Conservation (phyloP, 768 basidiomycete species). For the Naganishia randhawae region DNA sequence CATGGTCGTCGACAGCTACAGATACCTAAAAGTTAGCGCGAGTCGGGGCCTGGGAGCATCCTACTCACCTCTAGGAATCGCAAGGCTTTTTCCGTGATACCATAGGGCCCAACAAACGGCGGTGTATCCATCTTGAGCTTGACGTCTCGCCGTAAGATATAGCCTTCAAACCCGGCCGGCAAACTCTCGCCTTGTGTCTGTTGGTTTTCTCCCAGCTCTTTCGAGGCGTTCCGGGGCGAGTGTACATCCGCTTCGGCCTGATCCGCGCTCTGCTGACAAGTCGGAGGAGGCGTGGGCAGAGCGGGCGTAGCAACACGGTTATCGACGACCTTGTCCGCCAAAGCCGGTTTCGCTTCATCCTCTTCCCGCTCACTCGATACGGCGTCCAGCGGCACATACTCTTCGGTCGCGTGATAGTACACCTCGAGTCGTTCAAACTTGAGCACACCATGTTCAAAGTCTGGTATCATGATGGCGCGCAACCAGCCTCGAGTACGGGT, state of each 20-base stretch:
- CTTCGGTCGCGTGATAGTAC: slow-evolving; percentile 12
- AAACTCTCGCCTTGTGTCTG: neutral
- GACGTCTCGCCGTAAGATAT: neutral
- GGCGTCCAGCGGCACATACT: slow-evolving; percentile 3
- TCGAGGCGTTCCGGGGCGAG: neutral
- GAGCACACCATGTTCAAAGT: slow-evolving; percentile 12
- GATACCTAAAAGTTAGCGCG: neutral
- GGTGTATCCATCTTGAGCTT: neutral
- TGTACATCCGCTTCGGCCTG: neutral
- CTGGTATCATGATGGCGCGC: slow-evolving; percentile 12
- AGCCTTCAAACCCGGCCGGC: neutral
- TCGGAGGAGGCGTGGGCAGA: neutral
- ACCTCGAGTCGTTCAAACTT: slow-evolving; percentile 21
- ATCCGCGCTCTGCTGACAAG: neutral
- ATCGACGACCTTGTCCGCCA: neutral
- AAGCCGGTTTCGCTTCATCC: neutral
- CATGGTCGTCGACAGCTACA: slow-evolving; percentile 11
- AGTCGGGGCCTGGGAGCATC: too few relatives aligned
- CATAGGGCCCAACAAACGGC: slow-evolving; percentile 8
- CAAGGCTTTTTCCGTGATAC: slow-evolving; percentile 6
- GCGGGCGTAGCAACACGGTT: neutral
- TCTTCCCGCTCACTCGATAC: neutral
- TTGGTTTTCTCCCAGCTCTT: neutral
- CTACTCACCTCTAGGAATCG: slow-evolving; percentile 17
- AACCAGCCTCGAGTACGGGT: slow-evolving; percentile 4